Base-by-base conservation (phyloP, 1,284 basidiomycete species). In the Fistulina hepatica region DNA sequence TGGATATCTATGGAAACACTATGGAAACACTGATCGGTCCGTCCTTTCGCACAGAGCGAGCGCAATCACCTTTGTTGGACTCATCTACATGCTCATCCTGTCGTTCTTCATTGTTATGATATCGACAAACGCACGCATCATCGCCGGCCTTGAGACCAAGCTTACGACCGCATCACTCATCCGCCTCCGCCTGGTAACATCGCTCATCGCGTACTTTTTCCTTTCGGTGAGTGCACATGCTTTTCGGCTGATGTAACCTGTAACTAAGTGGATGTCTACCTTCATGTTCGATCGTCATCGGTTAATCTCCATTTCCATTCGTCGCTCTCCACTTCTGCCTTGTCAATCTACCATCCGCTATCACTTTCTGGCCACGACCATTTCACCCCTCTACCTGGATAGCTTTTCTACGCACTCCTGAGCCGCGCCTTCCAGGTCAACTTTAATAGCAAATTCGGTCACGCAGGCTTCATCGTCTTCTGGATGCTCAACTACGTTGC, bases 41-140 rank as follows among this genome's bases (percentile, higher is more conserved):
- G 37, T 30, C 17, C 41, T 7, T 28, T 28, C 33, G 32, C 39
- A 17, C 46, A 84, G 83, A 4, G 81, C 82, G 1, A 64, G 71
- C 8, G 86, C 84, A 0, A 56, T 62, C 3, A 63, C 59, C 2
- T 81, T 80, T 43, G 82, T 88, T 19, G 85, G 81, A 19, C 61
- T 83, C 5, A 80, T 88, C 43, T 89, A 85, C 59, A 61, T 81
- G 31, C 59, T 76, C 37, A 83, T 88, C 43, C 57, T 77, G 21
- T 60, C 74, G 54, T 60, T 40, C 30, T 50, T 51, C 39, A 41
- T 46, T 24, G 46, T 40, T 3, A 56, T 59, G 54, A 52, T 58
- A 13, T 46, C 43, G 7, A 44, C 52, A 21, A 50, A 47, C 7
- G 63, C 57, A 5, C 55, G 60, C n/a, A 51, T 60, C 33, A 49